A percentile compares a stretch with the other conserved stretches of the same genome.
Evolutionary conservation across 208 protist genomes (phyloP).

Genomic region (Angomonas deanei): DNA sequence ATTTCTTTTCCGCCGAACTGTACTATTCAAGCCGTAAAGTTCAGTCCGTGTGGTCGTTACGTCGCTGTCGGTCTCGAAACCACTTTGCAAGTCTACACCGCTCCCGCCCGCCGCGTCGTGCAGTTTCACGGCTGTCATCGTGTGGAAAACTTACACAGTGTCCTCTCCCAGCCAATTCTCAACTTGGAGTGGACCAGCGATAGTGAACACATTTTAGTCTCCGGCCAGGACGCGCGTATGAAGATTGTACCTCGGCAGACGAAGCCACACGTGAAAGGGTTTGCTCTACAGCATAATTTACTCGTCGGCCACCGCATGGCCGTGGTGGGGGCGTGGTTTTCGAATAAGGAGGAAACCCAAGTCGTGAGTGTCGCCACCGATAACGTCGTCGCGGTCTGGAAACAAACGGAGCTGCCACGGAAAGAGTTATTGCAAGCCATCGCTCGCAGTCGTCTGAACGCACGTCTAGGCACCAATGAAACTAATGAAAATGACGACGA

Average conservation of each 20-base stretch:
- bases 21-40: conserved; percentile 57
- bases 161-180: conserved; percentile 73
- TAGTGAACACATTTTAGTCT: conserved; percentile 80
- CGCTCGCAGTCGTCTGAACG: conserved; percentile 58
- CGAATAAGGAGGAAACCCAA: neutral
- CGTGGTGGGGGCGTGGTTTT: conserved; percentile 88
- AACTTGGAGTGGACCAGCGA: conserved; percentile 80
- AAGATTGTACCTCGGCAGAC: conserved; percentile 82
- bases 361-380: conserved; percentile 81
- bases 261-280: conserved; percentile 65
- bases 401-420: conserved; percentile 53
- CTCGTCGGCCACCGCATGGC: conserved; percentile 83
- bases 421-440: conserved; percentile 80
- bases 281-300: conserved; percentile 69
- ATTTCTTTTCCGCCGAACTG: conserved; percentile 83
- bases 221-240: conserved; percentile 84
- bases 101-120: conserved; percentile 77
- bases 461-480: too few relatives aligned
- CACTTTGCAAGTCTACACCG: conserved; percentile 85
- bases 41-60: conserved; percentile 86
- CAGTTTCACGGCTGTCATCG: conserved; percentile 84
- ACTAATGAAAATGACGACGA: conserved; percentile 23
- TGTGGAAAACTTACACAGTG: conserved; percentile 78
- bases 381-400: conserved; percentile 81
- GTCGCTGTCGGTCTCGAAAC: conserved; percentile 81